Evolutionary conservation across 2,329 filamentous ascomycete species (phyloP), one percentile per base, ranked within the genome.

Genomic region (Akanthomyces muscarius): DNA sequence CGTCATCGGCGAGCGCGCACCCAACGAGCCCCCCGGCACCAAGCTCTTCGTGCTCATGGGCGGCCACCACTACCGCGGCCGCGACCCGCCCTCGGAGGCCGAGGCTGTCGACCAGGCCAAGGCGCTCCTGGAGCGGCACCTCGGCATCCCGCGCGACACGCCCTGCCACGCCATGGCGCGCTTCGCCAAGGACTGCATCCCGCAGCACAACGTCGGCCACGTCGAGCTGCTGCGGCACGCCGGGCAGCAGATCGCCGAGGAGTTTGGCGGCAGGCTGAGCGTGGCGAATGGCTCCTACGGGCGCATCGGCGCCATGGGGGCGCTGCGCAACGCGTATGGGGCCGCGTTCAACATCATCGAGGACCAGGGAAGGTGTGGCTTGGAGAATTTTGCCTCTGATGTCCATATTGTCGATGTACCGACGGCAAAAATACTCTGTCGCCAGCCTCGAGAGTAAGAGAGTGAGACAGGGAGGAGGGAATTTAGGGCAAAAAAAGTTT

Each of bases 41-140:
- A 97, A 96, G 74, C 76, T 98, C 60, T 97, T 94, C 18, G 90
- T 98, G 69, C 96, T 99, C 87, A 80, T 99, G 63, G 95, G 95
- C 64, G 95, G 95, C 1, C 92, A 97, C 76, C 92, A 91, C 84
- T 98, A 92, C 72, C 83, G 79, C 63, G 86, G 83, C 78, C 71
- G 67, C 52, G 71, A 14, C 21, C 75, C 2, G 2, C 92, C 92
- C 0, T 78, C 83, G 57, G 81, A 87, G 65, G 80, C 87, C 16
- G 83, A 90, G 67, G 92, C 86, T 18, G 77, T 90, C 30, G 72
- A 76, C 6, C 89, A 94, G 83, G 92, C 93, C 41, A 84, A 85
- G 65, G 75, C 80, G 1, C 79, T 96, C 7, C 78, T 97, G 1
- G 77, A 83, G 65, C 83, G 92, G 23, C 93, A 98, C 70, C 80